These are phyloP conservation scores for Psidium guajava DNA, from an alignment of 345 rosid species.

Conservation along the genomic window DNA sequence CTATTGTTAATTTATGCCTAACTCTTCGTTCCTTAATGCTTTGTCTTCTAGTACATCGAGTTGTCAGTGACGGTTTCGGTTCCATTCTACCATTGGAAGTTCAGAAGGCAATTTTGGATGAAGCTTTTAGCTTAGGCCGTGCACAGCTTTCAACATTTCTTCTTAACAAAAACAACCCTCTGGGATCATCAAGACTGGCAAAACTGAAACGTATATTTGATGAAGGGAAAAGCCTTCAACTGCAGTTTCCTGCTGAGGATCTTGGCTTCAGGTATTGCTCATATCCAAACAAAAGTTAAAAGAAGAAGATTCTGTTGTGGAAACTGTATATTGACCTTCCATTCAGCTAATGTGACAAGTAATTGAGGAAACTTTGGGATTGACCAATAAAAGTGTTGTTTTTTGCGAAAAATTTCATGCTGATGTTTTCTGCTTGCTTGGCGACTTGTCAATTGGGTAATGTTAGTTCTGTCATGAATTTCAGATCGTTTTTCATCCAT, in stretches of 20 bases:
- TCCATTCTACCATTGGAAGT: constrained; percentile 61
- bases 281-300: neutral
- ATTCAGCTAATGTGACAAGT: neutral
- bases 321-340: neutral
- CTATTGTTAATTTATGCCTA: neutral
- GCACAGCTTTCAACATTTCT: constrained; percentile 69
- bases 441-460: neutral
- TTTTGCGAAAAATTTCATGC: neutral
- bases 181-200: constrained; percentile 67
- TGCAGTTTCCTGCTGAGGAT: constrained; percentile 99
- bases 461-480: neutral
- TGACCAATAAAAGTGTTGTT: neutral
- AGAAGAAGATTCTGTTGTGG: neutral
- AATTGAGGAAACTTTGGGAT: neutral
- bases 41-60: constrained; percentile 47
- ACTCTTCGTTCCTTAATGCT: neutral
- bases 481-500: neutral
- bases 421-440: neutral
- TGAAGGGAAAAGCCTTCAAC: constrained; percentile 91
- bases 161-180: constrained; percentile 66
- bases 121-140: constrained; percentile 75
- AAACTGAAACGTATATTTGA: constrained; percentile 59
- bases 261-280: constrained; percentile 80
- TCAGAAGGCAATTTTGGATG: constrained; percentile 66
- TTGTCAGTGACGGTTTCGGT: constrained; percentile 37